Percentiles rank a stretch among this genome's conserved stretches.
Evolutionary conservation across 768 basidiomycete genomes (phyloP).

Genomic region (Rhodotorula diobovata): DNA sequence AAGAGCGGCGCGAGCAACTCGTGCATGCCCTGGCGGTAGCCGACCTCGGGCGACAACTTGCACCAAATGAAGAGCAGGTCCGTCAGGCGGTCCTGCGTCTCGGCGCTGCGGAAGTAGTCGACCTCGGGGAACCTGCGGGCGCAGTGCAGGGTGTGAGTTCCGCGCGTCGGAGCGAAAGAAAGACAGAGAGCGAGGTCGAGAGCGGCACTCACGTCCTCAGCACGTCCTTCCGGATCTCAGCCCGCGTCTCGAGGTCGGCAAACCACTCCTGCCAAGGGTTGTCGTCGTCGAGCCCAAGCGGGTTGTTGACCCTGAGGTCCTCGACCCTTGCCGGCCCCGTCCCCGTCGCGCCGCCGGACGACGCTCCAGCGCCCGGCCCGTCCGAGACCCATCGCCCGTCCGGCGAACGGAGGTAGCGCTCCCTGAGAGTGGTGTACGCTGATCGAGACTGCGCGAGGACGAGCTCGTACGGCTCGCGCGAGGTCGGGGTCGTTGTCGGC

Average conservation of each 20-base stretch:
- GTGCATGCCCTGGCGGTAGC: constrained; percentile 99
- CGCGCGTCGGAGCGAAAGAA: neutral
- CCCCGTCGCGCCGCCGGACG: constrained; percentile 57
- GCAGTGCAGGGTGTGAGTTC: neutral
- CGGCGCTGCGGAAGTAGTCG: constrained; percentile 71
- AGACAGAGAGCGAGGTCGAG: neutral
- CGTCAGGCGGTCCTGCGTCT: constrained; percentile 72
- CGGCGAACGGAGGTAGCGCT: constrained; percentile 72
- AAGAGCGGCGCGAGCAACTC: constrained; percentile 86
- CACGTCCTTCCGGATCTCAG: constrained; percentile 87
- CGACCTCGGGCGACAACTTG: constrained; percentile 69
- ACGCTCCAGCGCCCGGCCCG: constrained; percentile 51
- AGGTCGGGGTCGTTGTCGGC: constrained; percentile 8
- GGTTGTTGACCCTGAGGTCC: constrained; percentile 23
- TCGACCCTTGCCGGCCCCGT: constrained; percentile 49
- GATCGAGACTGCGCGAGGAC: constrained; percentile 35
- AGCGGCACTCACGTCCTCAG: constrained; percentile 72
- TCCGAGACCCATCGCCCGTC: constrained; percentile 76
- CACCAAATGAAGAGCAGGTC: constrained; percentile 84
- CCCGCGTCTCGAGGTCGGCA: constrained; percentile 76
- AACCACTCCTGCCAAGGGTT: constrained; percentile 98
- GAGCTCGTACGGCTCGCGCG: constrained; percentile 33
- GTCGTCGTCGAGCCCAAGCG: constrained; percentile 49
- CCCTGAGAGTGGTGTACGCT: constrained; percentile 57
- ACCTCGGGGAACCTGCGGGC: constrained; percentile 83